A percentile compares a stretch with the other conserved stretches of the same genome.
Evolutionary conservation across 2,329 filamentous ascomycete species (phyloP).

Genomic region (Orbilia blumenaviensis): DNA sequence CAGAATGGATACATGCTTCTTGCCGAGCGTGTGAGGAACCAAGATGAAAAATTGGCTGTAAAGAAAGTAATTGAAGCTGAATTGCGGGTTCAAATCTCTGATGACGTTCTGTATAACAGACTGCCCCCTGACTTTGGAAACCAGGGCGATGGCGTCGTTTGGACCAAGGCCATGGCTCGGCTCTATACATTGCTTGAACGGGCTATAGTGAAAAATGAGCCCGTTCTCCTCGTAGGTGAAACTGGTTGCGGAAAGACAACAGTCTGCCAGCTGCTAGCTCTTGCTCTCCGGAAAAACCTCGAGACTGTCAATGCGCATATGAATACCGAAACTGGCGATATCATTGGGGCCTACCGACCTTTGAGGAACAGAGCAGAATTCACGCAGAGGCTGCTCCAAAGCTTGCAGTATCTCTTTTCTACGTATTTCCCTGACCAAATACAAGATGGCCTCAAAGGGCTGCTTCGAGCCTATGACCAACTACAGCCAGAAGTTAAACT

Average conservation of each 20-base stretch:
- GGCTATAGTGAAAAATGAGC: constrained; percentile 88
- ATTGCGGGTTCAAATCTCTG: constrained; percentile 85
- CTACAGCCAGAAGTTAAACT: constrained; percentile 64
- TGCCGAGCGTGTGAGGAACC: constrained; percentile 90
- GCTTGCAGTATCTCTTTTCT: constrained; percentile 67
- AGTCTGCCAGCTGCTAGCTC: constrained; percentile 88
- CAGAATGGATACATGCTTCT: constrained; percentile 95
- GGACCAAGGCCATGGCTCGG: constrained; percentile 93
- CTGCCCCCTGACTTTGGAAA: constrained; percentile 16
- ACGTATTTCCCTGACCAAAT: constrained; percentile 50
- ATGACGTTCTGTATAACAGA: constrained; percentile 73
- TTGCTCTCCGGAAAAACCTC: constrained; percentile 77
- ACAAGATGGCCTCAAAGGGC: constrained; percentile 65
- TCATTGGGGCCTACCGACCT: constrained; percentile 94
- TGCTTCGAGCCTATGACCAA: constrained; percentile 70
- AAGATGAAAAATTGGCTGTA: constrained; percentile 83
- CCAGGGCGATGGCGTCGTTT: constrained; percentile 71
- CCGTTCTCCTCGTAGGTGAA: constrained; percentile 91
- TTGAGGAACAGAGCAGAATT: constrained; percentile 83
- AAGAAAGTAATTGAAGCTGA: constrained; percentile 88
- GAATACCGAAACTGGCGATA: constrained; percentile 95
- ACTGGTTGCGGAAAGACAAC: constrained; percentile 98
- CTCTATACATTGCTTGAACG: constrained; percentile 88
- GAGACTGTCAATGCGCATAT: constrained; percentile 97
- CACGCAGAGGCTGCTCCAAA: constrained; percentile 71